phyloP scores from a whole-genome alignment of 2,329 filamentous ascomycete genomes.

The Nemania sp. region DNA sequence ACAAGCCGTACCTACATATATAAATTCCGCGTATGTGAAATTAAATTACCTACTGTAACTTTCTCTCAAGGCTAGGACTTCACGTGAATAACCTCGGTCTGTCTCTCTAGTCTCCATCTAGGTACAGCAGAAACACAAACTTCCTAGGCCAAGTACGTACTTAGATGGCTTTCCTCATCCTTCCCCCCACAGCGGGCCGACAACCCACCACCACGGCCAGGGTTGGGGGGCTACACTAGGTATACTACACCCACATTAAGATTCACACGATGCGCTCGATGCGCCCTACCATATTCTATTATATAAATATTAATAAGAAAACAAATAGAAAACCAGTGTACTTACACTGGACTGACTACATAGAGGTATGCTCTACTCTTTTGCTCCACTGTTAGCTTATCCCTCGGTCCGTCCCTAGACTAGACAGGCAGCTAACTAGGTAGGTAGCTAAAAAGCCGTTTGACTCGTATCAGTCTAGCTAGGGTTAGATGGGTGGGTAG shows the following conservation, averaged over 20 bases:
- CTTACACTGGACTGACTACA: not conserved
- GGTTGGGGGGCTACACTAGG: conserved; percentile 19
- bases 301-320: not conserved
- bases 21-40: not conserved
- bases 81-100: conserved; percentile 10
- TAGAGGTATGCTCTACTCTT: not conserved
- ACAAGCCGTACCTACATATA: conserved; percentile 12
- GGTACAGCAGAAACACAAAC: not conserved
- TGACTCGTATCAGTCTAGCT: not conserved
- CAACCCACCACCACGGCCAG: conserved; percentile 29
- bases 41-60: not conserved
- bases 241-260: not conserved
- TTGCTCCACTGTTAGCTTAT: not conserved
- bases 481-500: not conserved
- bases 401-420: not conserved
- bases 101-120: conserved; percentile 7
- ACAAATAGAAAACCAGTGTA: not conserved
- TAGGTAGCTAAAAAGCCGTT: not conserved
- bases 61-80: conserved; percentile 20
- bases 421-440: not conserved
- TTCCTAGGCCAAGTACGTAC: not conserved
- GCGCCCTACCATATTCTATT: conserved; percentile 10
- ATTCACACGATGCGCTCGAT: conserved; percentile 21
- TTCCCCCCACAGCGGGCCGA: conserved; percentile 38
- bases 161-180: not conserved